Evolutionary conservation across 2,329 filamentous ascomycete species (phyloP).

Genomic region (Dryadomyces quercus-mongolicae): DNA sequence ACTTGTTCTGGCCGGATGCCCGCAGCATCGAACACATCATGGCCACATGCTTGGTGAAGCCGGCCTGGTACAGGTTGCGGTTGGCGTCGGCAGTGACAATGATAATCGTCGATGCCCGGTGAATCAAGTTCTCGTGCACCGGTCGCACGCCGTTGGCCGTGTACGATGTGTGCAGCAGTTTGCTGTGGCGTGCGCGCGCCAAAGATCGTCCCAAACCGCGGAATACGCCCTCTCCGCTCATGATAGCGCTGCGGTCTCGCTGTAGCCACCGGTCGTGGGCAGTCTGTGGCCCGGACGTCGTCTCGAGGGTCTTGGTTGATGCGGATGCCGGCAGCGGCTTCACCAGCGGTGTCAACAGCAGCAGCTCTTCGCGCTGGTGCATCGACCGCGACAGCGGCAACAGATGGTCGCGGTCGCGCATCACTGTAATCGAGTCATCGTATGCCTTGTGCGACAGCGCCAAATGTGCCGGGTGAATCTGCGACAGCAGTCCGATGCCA

Average conservation of each 20-base stretch:
- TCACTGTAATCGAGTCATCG: conserved; percentile 84
- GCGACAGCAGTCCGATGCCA: conserved; percentile 63
- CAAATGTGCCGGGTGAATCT: conserved; percentile 72
- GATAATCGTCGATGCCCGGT: conserved; percentile 76
- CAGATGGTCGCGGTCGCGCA: conserved; percentile 76
- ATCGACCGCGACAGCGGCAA: conserved; percentile 73
- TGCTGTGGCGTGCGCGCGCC: conserved; percentile 74
- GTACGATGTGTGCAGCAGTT: conserved; percentile 87
- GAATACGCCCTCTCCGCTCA: conserved; percentile 91
- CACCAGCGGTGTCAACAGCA: conserved; percentile 77
- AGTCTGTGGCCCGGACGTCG: conserved; percentile 15
- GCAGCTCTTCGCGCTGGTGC: conserved; percentile 75
- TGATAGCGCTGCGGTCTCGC: conserved; percentile 51
- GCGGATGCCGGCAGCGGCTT: conserved; percentile 88
- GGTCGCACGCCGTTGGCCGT: conserved; percentile 86
- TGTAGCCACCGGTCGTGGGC: conserved; percentile 43
- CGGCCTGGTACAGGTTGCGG: conserved; percentile 83
- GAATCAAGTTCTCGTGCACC: conserved; percentile 87
- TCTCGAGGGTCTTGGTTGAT: conserved; percentile 56
- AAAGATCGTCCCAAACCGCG: conserved; percentile 77
- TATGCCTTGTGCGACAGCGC: conserved; percentile 76
- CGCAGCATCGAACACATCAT: conserved; percentile 86
- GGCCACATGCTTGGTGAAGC: conserved; percentile 90
- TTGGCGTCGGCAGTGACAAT: conserved; percentile 91
- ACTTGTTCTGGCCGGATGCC: conserved; percentile 70